Evolutionary conservation across 768 basidiomycete genomes (phyloP).

Genomic region (Candolleomyces efflorescens): DNA sequence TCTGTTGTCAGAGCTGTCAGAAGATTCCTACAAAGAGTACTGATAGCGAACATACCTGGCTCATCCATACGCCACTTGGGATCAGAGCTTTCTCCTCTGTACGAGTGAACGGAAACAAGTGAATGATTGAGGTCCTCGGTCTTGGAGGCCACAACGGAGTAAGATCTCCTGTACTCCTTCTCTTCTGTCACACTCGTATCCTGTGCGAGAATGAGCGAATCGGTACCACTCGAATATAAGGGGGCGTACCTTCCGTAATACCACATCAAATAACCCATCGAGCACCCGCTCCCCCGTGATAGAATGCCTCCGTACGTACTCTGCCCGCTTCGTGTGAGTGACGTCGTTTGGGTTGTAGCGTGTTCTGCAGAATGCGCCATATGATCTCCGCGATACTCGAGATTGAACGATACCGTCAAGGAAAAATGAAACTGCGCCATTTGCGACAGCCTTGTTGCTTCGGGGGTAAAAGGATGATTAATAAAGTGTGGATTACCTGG

Average conservation of each 20-base stretch:
- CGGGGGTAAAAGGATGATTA: not conserved
- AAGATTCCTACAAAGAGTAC: not conserved
- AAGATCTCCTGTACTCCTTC: not conserved
- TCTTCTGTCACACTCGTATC: not conserved
- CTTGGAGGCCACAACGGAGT: too few relatives aligned
- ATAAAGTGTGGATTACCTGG: not conserved
- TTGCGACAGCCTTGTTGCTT: slow-evolving; percentile 40
- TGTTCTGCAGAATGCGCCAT: slow-evolving; percentile 30
- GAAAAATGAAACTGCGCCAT: slow-evolving; percentile 30
- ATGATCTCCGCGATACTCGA: slow-evolving; percentile 37
- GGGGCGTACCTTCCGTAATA: not conserved
- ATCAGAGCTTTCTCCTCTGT: not conserved
- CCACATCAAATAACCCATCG: not conserved
- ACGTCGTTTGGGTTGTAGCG: slow-evolving; percentile 24
- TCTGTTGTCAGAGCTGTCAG: not conserved
- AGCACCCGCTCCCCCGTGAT: not conserved
- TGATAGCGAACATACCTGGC: not conserved
- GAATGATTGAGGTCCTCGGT: too few relatives aligned
- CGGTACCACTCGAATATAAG: too few relatives aligned
- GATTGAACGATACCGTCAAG: slow-evolving; percentile 40
- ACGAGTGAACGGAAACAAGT: not conserved
- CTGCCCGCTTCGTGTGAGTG: slow-evolving; percentile 30
- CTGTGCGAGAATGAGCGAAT: too few relatives aligned
- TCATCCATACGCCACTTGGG: not conserved
- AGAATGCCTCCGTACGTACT: not conserved